Evolutionary conservation across 768 basidiomycete species (phyloP).

Genomic region (Trametes villosa): DNA sequence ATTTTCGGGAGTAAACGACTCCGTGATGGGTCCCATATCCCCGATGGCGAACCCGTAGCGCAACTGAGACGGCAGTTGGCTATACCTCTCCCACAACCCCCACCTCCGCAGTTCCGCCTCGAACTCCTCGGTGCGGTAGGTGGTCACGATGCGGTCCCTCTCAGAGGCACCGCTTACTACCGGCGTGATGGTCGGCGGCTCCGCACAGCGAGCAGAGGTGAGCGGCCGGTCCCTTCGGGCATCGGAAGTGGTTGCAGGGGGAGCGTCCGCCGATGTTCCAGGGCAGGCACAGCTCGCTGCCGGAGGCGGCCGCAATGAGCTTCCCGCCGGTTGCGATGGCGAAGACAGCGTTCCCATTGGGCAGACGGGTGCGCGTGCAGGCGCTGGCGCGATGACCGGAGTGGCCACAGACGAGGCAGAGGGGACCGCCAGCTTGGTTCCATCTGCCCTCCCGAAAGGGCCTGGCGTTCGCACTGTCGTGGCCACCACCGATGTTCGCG

Average conservation of each 20-base stretch:
- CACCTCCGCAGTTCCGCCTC: not conserved
- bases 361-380: not conserved
- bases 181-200: slow-evolving; percentile 14
- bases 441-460: not conserved
- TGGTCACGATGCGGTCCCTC: slow-evolving; percentile 7
- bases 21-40: not conserved
- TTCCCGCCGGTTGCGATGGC: not conserved
- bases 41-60: slow-evolving; percentile 14
- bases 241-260: not conserved
- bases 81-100: not conserved
- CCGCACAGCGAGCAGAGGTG: slow-evolving; percentile 21
- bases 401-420: slow-evolving; percentile 11
- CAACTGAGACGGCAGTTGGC: not conserved
- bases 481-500: not conserved
- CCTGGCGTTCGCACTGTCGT: no score
- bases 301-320: not conserved
- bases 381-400: slow-evolving; percentile 1
- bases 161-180: slow-evolving; percentile 13
- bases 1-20: slow-evolving; percentile 6
- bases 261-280: slow-evolving; percentile 7
- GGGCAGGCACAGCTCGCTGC: slow-evolving; percentile 2
- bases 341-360: not conserved
- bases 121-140: slow-evolving; percentile 3
- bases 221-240: not conserved
- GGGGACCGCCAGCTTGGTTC: not conserved